These are phyloP conservation scores for Solanum chiquidenum DNA, from an alignment of 257 asterid genomes.

Conservation along the genomic window DNA sequence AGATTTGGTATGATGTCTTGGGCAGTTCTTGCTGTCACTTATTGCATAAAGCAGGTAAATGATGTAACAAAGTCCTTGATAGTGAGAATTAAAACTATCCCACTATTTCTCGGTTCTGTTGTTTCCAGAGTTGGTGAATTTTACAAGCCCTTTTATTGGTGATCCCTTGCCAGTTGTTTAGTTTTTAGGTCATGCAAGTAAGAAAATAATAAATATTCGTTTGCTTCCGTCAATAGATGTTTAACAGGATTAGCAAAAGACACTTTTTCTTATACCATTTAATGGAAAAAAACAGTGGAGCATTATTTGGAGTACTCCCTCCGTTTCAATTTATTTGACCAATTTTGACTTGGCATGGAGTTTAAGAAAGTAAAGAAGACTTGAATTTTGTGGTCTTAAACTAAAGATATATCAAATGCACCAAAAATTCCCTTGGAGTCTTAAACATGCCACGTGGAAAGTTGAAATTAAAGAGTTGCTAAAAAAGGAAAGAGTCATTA, in stretches of 20 bases:
- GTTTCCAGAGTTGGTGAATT: background rate
- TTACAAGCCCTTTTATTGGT: background rate
- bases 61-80: background rate
- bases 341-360: background rate
- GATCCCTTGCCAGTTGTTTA: background rate
- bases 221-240: background rate
- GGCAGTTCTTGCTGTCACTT: constrained; percentile 95
- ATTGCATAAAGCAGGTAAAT: constrained; percentile 91
- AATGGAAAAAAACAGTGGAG: background rate
- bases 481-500: background rate
- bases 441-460: background rate
- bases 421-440: background rate
- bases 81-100: background rate
- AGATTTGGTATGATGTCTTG: constrained; percentile 99
- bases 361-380: background rate
- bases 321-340: background rate
- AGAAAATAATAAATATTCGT: background rate
- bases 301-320: background rate
- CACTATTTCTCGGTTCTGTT: background rate
- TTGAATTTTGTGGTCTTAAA: background rate
- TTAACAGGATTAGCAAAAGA: background rate
- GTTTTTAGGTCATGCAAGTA: background rate
- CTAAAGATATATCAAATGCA: background rate
- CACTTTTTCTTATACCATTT: background rate
- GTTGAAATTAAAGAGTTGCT: background rate